These are phyloP conservation scores for Umbellularia californica DNA, from an alignment of 164 flowering plant genomes.

Conservation along the genomic window DNA sequence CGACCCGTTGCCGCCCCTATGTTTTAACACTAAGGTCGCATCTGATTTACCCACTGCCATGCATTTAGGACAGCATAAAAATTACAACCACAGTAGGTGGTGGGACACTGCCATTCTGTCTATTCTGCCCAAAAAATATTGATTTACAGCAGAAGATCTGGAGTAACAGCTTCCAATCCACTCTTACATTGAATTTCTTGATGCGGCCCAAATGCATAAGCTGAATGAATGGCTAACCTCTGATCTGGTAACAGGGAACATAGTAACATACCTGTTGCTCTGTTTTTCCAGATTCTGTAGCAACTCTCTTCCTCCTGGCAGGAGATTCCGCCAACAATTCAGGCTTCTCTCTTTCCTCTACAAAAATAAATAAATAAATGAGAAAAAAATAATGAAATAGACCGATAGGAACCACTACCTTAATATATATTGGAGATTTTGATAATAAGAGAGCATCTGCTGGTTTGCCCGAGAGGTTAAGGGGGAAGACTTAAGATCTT, in stretches of 20 bases:
- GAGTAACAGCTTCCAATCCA: too few species aligned
- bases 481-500: slow-evolving; percentile 59
- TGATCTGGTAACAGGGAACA: neutral
- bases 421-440: too few species aligned
- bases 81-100: too few species aligned
- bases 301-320: slow-evolving; percentile 78
- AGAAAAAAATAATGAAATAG: neutral
- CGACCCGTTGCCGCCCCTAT: too few species aligned
- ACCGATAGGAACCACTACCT: neutral
- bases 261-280: slow-evolving; percentile 77
- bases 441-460: slow-evolving; percentile 4
- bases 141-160: too few species aligned
- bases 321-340: slow-evolving; percentile 91
- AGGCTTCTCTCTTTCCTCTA: slow-evolving; percentile 98
- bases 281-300: slow-evolving; percentile 82
- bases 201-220: neutral
- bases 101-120: too few species aligned
- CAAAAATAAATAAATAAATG: slow-evolving; percentile 1
- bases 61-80: too few species aligned
- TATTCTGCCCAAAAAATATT: too few species aligned
- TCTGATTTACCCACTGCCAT: too few species aligned
- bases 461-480: slow-evolving; percentile 61
- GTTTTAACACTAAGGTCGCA: too few species aligned
- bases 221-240: neutral
- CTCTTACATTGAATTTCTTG: too few species aligned